A percentile compares a stretch with the other conserved stretches of the same genome.
Conservation (phyloP, 371 early-diverging fungal species). For the Mucor sp. region DNA sequence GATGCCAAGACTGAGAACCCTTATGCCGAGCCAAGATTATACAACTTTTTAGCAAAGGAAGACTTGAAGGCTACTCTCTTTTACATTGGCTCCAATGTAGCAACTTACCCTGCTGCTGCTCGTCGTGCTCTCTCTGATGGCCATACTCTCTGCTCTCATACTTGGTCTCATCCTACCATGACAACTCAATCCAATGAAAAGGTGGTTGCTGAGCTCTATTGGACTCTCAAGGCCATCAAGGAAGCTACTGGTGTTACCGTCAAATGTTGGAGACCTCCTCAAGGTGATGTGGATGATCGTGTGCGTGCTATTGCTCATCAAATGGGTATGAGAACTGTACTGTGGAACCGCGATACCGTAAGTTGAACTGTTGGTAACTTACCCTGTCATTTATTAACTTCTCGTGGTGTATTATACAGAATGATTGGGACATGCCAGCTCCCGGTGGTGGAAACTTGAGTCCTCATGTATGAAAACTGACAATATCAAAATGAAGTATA, state of each 20-base stretch:
- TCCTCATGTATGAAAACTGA: no score
- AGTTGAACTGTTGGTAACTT: background rate
- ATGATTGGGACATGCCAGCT: constrained; percentile 41
- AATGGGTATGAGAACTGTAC: constrained; percentile 46
- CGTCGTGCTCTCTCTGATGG: constrained; percentile 27
- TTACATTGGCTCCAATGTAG: constrained; percentile 32
- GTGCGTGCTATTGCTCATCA: constrained; percentile 50
- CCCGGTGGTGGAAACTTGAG: constrained; percentile 24
- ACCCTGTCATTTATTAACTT: background rate
- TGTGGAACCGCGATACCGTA: constrained; percentile 37
- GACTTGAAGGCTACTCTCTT: constrained; percentile 26
- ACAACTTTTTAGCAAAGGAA: constrained; percentile 36
- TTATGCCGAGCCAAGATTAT: constrained; percentile 43
- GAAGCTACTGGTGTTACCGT: constrained; percentile 56
- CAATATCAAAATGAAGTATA: no score
- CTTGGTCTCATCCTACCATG: constrained; percentile 62
- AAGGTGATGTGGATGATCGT: constrained; percentile 57
- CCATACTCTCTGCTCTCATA: constrained; percentile 40
- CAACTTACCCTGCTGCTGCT: constrained; percentile 28
- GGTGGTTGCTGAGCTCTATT: constrained; percentile 59
- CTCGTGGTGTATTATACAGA: background rate
- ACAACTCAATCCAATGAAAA: constrained; percentile 53
- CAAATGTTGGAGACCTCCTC: constrained; percentile 59
- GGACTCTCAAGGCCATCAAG: constrained; percentile 54
- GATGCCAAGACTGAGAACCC: constrained; percentile 14